Base-by-base conservation (phyloP, 2,329 filamentous ascomycete genomes). In the Colletotrichum phormii region DNA sequence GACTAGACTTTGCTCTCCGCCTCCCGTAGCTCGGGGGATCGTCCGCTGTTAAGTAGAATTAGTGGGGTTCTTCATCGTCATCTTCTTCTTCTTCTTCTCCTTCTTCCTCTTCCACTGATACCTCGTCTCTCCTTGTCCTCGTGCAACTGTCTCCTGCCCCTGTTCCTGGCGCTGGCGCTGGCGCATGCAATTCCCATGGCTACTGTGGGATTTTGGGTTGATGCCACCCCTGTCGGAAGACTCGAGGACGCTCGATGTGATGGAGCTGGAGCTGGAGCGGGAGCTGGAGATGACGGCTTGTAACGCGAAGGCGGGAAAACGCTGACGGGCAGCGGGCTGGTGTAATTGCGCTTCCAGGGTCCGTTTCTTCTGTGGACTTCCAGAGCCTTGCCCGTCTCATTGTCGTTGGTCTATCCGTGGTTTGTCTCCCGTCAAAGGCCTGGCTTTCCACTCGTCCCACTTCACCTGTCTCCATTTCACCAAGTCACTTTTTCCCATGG, bases 21-120 rank as follows among this genome's bases (percentile, higher is more conserved):
- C 8, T 69, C 29, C 37, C 37, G 31, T 65, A 22, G 55, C 35
- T 71, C 33, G 55, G 63, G 62, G 63, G 55, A 55, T 26, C 26
- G 37, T 60, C 67, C 46, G 57, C 62, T 71, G 55, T 67, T 71
- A 67, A 67, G 63, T 67, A 71, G 31, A 61, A 53, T 71, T 49
- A 55, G 67, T 71, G 46, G 55, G 33, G n/a, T 67, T 63, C 24
- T 70, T 31, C 22, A 22, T 59, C 18, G 35, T 62, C 37, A 35
- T 29, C 42, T 13, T 22, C 15, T 18, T 24, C 22, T 9, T 55
- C 31, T 29, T 5, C 26, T 15, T 53, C n/a, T 49, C 37, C 54
- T 29, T 49, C 42, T 49, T 5, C 13, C 15, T 29, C n/a, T 37
- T 29, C 53, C 26, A 55, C 26, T 5, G 37, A 42, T 18, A 42